Evolutionary conservation across 768 basidiomycete species (phyloP).

Genomic region (Termitomyces sp.): DNA sequence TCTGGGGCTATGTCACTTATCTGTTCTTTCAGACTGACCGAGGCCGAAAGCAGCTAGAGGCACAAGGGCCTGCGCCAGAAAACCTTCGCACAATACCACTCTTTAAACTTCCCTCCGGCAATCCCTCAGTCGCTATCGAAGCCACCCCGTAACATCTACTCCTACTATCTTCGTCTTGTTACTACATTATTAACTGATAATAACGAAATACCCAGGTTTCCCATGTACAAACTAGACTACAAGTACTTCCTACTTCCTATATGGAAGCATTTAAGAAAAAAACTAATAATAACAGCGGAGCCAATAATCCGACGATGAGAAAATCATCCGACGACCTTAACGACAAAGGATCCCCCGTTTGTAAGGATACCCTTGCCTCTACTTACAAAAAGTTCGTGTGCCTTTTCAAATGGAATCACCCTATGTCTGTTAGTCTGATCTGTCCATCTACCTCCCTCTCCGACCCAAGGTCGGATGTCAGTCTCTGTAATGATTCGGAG

Average conservation of each 20-base stretch:
- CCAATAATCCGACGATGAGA: not conserved
- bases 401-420: slow-evolving; percentile 49
- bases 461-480: slow-evolving; percentile 14
- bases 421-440: slow-evolving; percentile 14
- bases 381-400: slow-evolving; percentile 46
- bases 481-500: slow-evolving; percentile 24
- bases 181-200: not conserved
- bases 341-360: slow-evolving; percentile 40
- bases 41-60: slow-evolving; percentile 57
- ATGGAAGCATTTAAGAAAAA: not conserved
- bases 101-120: slow-evolving; percentile 46
- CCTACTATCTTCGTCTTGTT: not conserved
- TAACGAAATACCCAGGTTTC: slow-evolving; percentile 3
- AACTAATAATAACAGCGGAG: not conserved
- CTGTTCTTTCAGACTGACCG: slow-evolving; percentile 51
- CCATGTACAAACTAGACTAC: slow-evolving; percentile 2
- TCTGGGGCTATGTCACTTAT: not conserved
- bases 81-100: slow-evolving; percentile 75
- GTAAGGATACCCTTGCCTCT: slow-evolving; percentile 25
- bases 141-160: slow-evolving; percentile 21
- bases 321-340: slow-evolving; percentile 34
- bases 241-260: slow-evolving; percentile 3
- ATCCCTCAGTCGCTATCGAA: slow-evolving; percentile 37
- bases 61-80: slow-evolving; percentile 54
- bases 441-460: slow-evolving; percentile 5